These are phyloP conservation scores for Hippophae tibetana DNA, from an alignment of 306 rosid genomes.

Conservation along the genomic window DNA sequence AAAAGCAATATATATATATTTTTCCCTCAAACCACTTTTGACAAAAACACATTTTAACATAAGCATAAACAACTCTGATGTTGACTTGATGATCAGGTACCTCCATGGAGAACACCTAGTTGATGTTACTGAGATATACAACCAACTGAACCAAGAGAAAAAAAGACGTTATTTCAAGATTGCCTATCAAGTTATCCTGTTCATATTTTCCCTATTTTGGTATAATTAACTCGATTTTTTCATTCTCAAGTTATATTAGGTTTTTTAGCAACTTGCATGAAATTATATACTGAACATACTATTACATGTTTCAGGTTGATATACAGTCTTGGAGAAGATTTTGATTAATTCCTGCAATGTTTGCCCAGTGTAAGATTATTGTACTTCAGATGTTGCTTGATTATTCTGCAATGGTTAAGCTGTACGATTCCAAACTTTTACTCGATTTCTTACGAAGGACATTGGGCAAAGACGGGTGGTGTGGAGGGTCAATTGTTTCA, in stretches of 20 bases:
- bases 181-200: conserved; percentile 33
- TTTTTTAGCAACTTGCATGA: conserved; percentile 19
- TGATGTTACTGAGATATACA: conserved; percentile 90
- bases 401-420: no score
- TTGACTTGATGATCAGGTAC: conserved; percentile 44
- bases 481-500: no score
- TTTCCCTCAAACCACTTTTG: no score
- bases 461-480: no score
- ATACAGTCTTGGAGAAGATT: conserved; percentile 36
- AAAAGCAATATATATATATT: no score
- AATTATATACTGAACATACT: background rate
- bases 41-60: no score
- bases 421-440: no score
- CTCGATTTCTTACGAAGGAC: no score
- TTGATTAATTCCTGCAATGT: conserved; percentile 26
- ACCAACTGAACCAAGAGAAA: conserved; percentile 63
- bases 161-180: conserved; percentile 48
- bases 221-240: conserved; percentile 18
- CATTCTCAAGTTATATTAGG: background rate
- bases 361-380: conserved; percentile 26
- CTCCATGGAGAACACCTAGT: conserved; percentile 37
- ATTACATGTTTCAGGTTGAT: conserved; percentile 46
- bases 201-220: conserved; percentile 55
- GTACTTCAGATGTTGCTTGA: background rate
- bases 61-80: no score